A percentile compares a stretch with the other conserved stretches of the same genome.
phyloP scores from a whole-genome alignment of 768 basidiomycete species.

The Tricholoma saponaceum region DNA sequence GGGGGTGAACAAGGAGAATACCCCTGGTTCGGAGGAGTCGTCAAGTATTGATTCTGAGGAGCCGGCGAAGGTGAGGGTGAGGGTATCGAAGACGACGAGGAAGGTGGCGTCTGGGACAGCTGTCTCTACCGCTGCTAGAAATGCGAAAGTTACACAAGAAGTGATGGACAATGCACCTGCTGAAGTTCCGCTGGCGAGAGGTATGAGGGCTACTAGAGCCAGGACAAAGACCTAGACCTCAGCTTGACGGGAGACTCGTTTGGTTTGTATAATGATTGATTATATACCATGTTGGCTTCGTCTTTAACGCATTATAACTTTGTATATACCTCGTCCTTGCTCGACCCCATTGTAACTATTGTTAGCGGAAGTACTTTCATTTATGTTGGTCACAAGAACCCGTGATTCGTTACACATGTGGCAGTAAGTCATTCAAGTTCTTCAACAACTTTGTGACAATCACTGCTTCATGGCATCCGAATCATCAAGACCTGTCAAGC shows the following conservation, averaged over 20 bases:
- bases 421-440: too few relatives aligned
- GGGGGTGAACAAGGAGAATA: constrained; percentile 38
- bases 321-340: too few relatives aligned
- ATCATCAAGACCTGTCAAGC: too few relatives aligned
- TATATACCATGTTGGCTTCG: neutral
- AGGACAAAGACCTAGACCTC: constrained; percentile 29
- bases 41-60: constrained; percentile 22
- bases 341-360: too few relatives aligned
- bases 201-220: constrained; percentile 25
- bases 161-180: constrained; percentile 16
- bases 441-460: too few relatives aligned
- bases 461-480: too few relatives aligned
- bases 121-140: neutral
- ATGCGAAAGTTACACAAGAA: constrained; percentile 21
- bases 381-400: too few relatives aligned
- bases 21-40: constrained; percentile 22
- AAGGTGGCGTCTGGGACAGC: constrained; percentile 15
- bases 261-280: neutral
- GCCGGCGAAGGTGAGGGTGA: constrained; percentile 33
- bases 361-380: too few relatives aligned
- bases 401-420: too few relatives aligned
- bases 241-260: neutral
- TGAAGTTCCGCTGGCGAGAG: constrained; percentile 15
- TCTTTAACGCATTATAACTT: neutral
- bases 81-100: constrained; percentile 31